Conservation (phyloP, 148 eudicot genomes). For the Persicaria tinctoria region DNA sequence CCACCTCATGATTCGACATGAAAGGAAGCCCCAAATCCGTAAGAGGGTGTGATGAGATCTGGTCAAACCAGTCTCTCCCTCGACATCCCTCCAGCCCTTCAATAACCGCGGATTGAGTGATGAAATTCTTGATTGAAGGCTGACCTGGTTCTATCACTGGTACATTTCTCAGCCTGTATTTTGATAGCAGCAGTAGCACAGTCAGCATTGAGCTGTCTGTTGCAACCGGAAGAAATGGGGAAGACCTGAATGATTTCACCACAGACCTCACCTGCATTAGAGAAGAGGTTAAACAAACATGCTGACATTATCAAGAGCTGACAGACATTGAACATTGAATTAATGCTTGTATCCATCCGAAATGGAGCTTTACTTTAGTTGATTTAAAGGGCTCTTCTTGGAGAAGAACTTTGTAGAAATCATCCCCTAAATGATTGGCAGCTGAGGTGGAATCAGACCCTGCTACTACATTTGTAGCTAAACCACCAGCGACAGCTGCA, state of each 20-base stretch:
- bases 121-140: constrained; percentile 62
- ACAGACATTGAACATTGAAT: not conserved
- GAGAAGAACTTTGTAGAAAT: constrained; percentile 77
- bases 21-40: constrained; percentile 90
- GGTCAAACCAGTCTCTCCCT: constrained; percentile 94
- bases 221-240: constrained; percentile 79
- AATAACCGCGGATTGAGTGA: constrained; percentile 87
- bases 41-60: constrained; percentile 49
- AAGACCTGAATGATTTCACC: constrained; percentile 59
- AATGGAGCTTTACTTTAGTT: constrained; percentile 41
- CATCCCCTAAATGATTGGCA: constrained; percentile 67
- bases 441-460: constrained; percentile 79
- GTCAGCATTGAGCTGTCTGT: constrained; percentile 81
- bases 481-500: constrained; percentile 80
- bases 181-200: constrained; percentile 70
- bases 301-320: not conserved
- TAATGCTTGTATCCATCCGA: not conserved
- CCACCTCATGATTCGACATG: constrained; percentile 65
- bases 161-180: constrained; percentile 83
- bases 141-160: constrained; percentile 77
- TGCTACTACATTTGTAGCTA: constrained; percentile 52
- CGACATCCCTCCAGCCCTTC: constrained; percentile 65
- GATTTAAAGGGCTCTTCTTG: constrained; percentile 96
- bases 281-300: not conserved
- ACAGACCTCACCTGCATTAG: constrained; percentile 60